Base-by-base conservation (phyloP, 805 yeast genomes). In the Sugiyamaella smithiae region DNA sequence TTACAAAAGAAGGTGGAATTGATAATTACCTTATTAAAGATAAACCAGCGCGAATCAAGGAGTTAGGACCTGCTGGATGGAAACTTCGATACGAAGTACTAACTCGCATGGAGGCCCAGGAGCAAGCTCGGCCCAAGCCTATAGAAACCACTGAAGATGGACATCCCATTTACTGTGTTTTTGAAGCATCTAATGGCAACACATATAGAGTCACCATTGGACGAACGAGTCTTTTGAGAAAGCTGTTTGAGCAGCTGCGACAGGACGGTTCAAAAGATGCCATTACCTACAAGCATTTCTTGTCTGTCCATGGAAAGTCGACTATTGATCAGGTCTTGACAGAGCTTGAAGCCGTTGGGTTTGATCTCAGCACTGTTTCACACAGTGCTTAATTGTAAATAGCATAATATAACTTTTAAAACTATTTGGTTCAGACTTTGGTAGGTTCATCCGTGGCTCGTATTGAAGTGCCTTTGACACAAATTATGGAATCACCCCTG, bases 21-120 rank as follows among this genome's bases (percentile, higher is more conserved):
- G 99, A 93, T 64, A 82, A 82, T 55, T 93, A 93, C 64, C 67
- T 93, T 53, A 76, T 81, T 37, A 93, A 93, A 68, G 95, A 89
- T 51, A 88, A 85, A 57, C 74, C 95, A 4, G 95, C 95, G 2
- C 77, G 99, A 70, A 74, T 88, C 56, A 93, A 93, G 71, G 96
- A 93, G 65, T 71, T 93, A 62, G 99, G 99, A 0, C 84, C 90
- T 47, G 74, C 78, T 49, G 99, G 98, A 28, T 93, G 98, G 98
- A 79, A 78, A 59, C 73, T 93, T 57, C 84, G 91, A 62, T 90
- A 84, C 66, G 78, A 81, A 49, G 81, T 93, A 12, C 66, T 91
- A 61, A 68, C 67, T 59, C 65, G 67, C 50, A 62, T 67, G 59
- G 69, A 69, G 58, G 74, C 61, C 58, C 57, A 60, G 45, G 71